A percentile compares a stretch with the other conserved stretches of the same genome.
Conservation (phyloP, 305 asterid species). For the Nicotiana rustica region DNA sequence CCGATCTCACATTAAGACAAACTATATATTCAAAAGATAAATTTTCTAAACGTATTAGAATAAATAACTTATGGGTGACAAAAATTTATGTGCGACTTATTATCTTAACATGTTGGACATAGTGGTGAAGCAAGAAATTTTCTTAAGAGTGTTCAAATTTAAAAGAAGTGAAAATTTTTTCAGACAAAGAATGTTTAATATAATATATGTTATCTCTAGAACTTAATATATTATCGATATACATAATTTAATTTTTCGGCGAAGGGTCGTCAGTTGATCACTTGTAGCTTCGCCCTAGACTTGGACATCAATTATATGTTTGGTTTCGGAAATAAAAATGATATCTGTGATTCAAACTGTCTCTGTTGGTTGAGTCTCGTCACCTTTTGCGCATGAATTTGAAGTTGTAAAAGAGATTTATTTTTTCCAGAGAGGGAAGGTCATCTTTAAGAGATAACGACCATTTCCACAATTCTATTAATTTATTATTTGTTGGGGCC, state of each 20-base stretch:
- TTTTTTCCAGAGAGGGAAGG: not conserved
- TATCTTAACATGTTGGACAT: constrained; percentile 10
- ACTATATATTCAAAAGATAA: not conserved
- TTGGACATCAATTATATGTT: constrained; percentile 14
- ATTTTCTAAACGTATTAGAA: constrained; percentile 13
- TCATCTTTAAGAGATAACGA: not conserved
- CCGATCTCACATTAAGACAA: constrained; percentile 49
- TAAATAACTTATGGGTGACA: constrained; percentile 30
- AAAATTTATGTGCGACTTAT: not conserved
- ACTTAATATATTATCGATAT: no score
- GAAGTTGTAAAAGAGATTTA: not conserved
- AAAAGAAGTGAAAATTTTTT: no score
- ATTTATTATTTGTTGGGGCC: not conserved
- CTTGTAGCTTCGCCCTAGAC: no score
- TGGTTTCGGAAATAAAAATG: not conserved
- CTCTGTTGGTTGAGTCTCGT: constrained; percentile 42
- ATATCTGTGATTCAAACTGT: constrained; percentile 21
- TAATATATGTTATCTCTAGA: no score
- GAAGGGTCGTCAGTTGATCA: no score
- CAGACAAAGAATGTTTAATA: no score
- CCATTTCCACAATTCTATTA: constrained; percentile 26
- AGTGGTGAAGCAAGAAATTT: no score
- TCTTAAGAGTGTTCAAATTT: no score
- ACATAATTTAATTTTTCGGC: no score
- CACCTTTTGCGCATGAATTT: constrained; percentile 53